Percentiles rank a stretch among this genome's conserved stretches.
phyloP scores from a whole-genome alignment of 2,329 filamentous ascomycete species.

The Xylariaceae sp. region DNA sequence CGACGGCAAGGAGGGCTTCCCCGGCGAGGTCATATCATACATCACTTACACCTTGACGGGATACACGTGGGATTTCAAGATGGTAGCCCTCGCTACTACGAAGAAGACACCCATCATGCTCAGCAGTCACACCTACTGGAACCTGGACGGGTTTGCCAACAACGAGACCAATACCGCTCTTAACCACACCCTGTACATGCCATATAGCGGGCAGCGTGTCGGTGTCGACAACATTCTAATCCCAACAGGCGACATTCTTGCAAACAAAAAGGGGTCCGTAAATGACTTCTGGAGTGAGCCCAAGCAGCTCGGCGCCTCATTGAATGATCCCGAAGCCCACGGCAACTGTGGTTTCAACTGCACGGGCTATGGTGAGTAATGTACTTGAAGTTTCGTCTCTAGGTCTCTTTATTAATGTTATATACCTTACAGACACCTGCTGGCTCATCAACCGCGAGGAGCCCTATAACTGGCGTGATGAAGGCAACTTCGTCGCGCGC shows the following conservation, averaged over 20 bases:
- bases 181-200: constrained; percentile 70
- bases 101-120: constrained; percentile 82
- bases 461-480: constrained; percentile 59
- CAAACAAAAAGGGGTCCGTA: constrained; percentile 62
- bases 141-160: constrained; percentile 74
- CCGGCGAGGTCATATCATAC: constrained; percentile 69
- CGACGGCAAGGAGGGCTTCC: constrained; percentile 72
- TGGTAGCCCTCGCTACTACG: constrained; percentile 65
- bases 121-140: constrained; percentile 73
- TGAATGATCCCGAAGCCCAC: constrained; percentile 56
- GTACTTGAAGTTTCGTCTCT: not conserved
- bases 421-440: constrained; percentile 54
- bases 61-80: constrained; percentile 67
- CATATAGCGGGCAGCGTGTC: constrained; percentile 66
- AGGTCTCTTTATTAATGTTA: not conserved
- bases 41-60: constrained; percentile 68
- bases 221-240: constrained; percentile 68
- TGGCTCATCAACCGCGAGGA: constrained; percentile 62
- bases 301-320: constrained; percentile 72
- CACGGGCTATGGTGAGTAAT: constrained; percentile 71
- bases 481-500: constrained; percentile 56
- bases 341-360: constrained; percentile 79
- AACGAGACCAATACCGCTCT: constrained; percentile 60
- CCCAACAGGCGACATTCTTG: constrained; percentile 70
- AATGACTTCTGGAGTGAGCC: constrained; percentile 80